Base-by-base conservation (phyloP, 2,329 filamentous ascomycete genomes). In the Fusarium agapanthi region DNA sequence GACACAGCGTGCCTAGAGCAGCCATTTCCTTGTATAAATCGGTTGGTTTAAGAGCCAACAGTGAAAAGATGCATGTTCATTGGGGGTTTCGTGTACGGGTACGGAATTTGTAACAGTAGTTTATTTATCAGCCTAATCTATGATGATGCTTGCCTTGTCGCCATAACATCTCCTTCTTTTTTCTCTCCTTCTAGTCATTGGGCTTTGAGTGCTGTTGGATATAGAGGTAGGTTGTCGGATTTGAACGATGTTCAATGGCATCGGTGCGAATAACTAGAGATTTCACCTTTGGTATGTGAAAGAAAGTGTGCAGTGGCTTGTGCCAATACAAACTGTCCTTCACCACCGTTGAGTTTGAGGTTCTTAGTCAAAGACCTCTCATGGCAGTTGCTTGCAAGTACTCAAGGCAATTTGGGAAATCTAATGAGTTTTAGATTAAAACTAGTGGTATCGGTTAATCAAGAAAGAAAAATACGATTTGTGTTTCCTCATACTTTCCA, bases 1-100 rank as follows among this genome's bases (percentile, higher is more conserved):
- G 80, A 89, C 87, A 12, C 80, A 85, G 74, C 84, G 88, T 43
- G 88, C 80, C 35, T 89, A 83, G 75, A 59, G 28, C 40, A 38
- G 30, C 15, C 48, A 43, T 43, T 48, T 34, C 37, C 41, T 38
- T 41, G 28, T 56, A 53, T 14, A 32, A 41, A 67, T 44, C 61
- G 40, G 55, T 44, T 43, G 15, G 41, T 32, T 30, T 13, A 35
- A 45, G 35, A 26, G 32, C 28, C 44, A 55, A 48, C 28, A 55
- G 47, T 50, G 45, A 57, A 56, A 38, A 56, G 15, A 61, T 45
- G 30, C 54, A 55, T 61, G 43, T 73, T 53, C 55, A 51, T 57
- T 57, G 26, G 66, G 50, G 59, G 65, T 67, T 38, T 69, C 43
- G 38, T 74, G 69, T 67, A 65, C 28, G 56, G 66, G 55, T 50